These are phyloP conservation scores for Stipa capillata DNA, from an alignment of 176 grass and related monocot genomes.

Conservation along the genomic window DNA sequence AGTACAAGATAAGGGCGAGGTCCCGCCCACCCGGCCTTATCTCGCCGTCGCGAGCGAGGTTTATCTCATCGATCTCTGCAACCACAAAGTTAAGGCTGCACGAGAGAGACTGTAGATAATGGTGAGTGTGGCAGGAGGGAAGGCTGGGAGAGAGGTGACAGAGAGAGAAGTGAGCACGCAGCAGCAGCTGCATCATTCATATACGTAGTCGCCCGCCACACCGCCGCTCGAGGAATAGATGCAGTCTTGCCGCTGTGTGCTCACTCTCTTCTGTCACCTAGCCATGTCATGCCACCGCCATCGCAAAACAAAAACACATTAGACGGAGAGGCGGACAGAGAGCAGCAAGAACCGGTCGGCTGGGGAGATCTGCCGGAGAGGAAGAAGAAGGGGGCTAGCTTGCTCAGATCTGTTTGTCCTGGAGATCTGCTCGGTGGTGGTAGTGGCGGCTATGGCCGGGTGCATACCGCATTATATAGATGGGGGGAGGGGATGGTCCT, in stretches of 20 bases:
- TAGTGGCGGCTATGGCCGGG: not conserved
- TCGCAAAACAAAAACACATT: not conserved
- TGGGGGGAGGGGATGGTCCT: not conserved
- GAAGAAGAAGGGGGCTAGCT: not conserved
- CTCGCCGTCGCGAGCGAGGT: not conserved
- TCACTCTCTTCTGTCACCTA: slow-evolving; percentile 53
- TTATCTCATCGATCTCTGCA: not conserved
- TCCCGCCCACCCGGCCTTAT: slow-evolving; percentile 6
- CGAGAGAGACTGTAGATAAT: not conserved
- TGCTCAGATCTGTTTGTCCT: slow-evolving; percentile 16
- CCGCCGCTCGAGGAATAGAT: not conserved
- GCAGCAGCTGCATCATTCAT: slow-evolving; percentile 30
- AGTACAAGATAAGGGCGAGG: slow-evolving; percentile 30
- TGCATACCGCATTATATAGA: slow-evolving; percentile 21
- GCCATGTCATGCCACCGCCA: not conserved
- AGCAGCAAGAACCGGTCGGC: not conserved
- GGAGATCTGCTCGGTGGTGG: slow-evolving; percentile 4
- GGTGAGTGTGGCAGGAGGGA: not conserved
- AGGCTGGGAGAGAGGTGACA: slow-evolving; percentile 24
- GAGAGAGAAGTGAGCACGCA: slow-evolving; percentile 52
- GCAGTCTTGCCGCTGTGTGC: slow-evolving; percentile 37
- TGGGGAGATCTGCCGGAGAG: not conserved
- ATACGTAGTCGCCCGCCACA: not conserved
- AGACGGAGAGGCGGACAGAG: not conserved
- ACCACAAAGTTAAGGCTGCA: not conserved